Evolutionary conservation across 2,329 filamentous ascomycete species (phyloP).

Genomic region (Exophiala phaeomuriformis): DNA sequence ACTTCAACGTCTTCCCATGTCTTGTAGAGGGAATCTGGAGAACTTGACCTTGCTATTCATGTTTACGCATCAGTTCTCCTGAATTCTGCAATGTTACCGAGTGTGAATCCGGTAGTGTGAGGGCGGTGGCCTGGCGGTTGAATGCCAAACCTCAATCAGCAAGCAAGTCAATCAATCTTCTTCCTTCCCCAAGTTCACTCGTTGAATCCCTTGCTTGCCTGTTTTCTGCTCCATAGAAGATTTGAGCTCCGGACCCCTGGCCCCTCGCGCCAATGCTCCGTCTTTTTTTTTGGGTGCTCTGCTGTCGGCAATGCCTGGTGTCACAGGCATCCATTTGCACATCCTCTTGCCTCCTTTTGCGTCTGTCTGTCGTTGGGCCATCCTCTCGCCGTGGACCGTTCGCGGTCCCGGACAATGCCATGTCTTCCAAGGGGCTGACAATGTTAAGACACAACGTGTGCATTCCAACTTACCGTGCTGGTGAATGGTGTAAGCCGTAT

Average conservation of each 20-base stretch:
- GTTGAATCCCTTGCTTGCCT: not conserved
- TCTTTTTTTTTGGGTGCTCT: not conserved
- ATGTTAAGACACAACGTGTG: not conserved
- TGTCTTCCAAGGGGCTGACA: not conserved
- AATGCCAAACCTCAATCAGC: not conserved
- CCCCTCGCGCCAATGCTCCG: not conserved
- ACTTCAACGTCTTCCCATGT: constrained; percentile 4
- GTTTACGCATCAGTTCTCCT: too few species aligned
- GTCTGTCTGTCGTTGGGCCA: not conserved
- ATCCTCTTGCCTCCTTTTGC: not conserved
- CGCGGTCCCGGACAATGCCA: not conserved
- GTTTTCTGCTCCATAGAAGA: not conserved
- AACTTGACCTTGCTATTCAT: not conserved
- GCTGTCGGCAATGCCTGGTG: too few species aligned
- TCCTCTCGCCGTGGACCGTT: not conserved
- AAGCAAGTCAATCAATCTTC: not conserved
- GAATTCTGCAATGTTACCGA: too few species aligned
- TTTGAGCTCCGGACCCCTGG: not conserved
- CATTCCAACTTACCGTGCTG: not conserved
- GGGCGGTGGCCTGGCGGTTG: not conserved
- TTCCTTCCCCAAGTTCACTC: not conserved
- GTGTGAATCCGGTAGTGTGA: not conserved
- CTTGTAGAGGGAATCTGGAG: not conserved
- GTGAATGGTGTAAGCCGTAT: not conserved
- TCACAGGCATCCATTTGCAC: not conserved